A percentile compares a stretch with the other conserved stretches of the same genome.
Evolutionary conservation across 2,329 filamentous ascomycete genomes (phyloP).

Genomic region (Ramularia collo-cygni): DNA sequence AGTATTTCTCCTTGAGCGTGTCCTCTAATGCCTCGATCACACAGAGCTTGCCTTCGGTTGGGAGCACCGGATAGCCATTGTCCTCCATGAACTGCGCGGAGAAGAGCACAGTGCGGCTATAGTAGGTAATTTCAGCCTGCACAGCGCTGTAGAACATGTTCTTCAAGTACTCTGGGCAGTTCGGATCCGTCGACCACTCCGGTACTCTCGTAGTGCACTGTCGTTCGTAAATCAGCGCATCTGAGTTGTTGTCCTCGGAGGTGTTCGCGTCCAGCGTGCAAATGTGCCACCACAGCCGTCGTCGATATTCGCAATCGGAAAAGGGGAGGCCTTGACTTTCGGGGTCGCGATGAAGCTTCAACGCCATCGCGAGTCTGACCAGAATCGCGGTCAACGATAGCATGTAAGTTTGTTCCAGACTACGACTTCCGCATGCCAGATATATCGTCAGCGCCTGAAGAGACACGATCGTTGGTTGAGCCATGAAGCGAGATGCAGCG

Average conservation of each 20-base stretch:
- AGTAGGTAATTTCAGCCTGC: conserved; percentile 19
- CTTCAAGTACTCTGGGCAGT: neutral
- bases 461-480: conserved; percentile 11
- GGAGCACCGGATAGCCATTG: conserved; percentile 14
- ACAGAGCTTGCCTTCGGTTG: conserved; percentile 16
- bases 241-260: conserved; percentile 12
- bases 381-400: conserved; percentile 16
- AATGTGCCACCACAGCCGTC: conserved; percentile 20
- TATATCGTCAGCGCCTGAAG: conserved; percentile 16
- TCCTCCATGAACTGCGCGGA: conserved; percentile 16
- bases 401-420: conserved; percentile 11
- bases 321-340: conserved; percentile 12
- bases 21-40: conserved; percentile 16
- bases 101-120: conserved; percentile 17
- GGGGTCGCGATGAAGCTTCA: conserved; percentile 18
- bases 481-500: conserved; percentile 12
- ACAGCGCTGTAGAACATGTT: conserved; percentile 15
- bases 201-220: conserved; percentile 15
- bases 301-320: conserved; percentile 15
- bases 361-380: conserved; percentile 15
- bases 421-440: conserved; percentile 11
- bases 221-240: conserved; percentile 17
- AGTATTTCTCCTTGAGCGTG: conserved; percentile 17
- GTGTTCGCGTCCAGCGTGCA: conserved; percentile 16
- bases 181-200: conserved; percentile 1